phyloP scores from a whole-genome alignment of 257 asterid genomes.

The Forsythia suspensa region DNA sequence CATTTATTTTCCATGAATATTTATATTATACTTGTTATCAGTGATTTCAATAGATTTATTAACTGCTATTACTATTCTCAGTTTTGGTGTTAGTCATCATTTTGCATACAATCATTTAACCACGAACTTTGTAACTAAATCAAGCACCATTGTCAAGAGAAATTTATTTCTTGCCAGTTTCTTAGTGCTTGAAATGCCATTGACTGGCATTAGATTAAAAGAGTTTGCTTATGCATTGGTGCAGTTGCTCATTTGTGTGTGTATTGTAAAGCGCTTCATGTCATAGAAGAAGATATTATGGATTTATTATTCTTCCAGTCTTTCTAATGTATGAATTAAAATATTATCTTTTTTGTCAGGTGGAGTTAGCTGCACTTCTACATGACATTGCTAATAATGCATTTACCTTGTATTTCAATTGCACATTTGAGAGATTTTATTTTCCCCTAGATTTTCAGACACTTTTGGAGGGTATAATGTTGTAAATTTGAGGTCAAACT shows the following conservation, averaged over 20 bases:
- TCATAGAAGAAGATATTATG: neutral
- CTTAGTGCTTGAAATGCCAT: neutral
- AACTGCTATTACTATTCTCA: neutral
- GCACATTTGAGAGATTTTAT: neutral
- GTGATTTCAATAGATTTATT: neutral
- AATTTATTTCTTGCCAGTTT: neutral
- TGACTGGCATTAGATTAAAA: neutral
- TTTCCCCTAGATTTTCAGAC: neutral
- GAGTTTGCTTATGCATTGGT: conserved; percentile 1
- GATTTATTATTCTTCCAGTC: neutral
- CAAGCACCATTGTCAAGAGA: conserved; percentile 1
- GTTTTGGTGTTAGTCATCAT: neutral
- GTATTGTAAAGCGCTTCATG: neutral
- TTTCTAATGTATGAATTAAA: conserved; percentile 8
- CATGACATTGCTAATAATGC: conserved; percentile 70
- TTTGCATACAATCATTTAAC: neutral
- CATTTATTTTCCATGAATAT: neutral
- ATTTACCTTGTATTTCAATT: conserved; percentile 2
- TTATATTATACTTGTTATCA: neutral
- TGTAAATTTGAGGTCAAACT: neutral
- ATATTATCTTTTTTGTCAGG: conserved; percentile 47
- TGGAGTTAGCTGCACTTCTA: conserved; percentile 94
- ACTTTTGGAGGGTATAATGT: neutral
- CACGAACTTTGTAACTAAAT: neutral
- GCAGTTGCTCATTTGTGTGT: neutral